Base-by-base conservation (phyloP, 2,329 filamentous ascomycete genomes). In the Aureobasidium musti region DNA sequence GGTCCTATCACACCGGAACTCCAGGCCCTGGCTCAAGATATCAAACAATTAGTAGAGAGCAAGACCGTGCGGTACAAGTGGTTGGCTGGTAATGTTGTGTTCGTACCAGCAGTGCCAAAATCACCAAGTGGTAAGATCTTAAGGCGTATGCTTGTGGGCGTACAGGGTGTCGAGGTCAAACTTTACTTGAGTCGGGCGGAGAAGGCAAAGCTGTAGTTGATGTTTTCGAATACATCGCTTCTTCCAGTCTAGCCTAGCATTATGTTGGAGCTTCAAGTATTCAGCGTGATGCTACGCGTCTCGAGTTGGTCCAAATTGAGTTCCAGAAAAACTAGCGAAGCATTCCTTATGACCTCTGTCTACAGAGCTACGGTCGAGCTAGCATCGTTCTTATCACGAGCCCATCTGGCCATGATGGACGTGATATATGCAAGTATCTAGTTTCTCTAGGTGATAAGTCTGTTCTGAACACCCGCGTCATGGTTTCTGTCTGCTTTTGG, bases 21-120 rank as follows among this genome's bases (percentile, higher is more conserved):
- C 35, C 72, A 73, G 2, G 71, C 69, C 23, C 72, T 74, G 21
- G 80, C 72, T 30, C 76, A 75, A 65, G 78, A 81, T 28, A 76
- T 82, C 50, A 75, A 80, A n/a, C 71, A 72, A 3, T 81, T 78
- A 73, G 75, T 81, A 19, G 77, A 76, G 59, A 75, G 75, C 67
- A 81, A 79, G 70, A 81, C 82, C 54, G 79, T 80, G 2, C 75
- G 77, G 61, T 79, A 82, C 68, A 83, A 82, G 73, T 77, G 78
- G 72, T 75, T 88, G 50, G 35, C 53, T 8, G 64, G 64, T 13
- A 49, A 47, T 2, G 19, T 66, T n/a, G 64, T 66, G 3, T 74
- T 75, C 45, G 69, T 74, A 11, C 69, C 73, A 1, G 37, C 59
- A 5, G 75, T 76, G 63, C 74, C 75, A 5, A 76, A 75, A 67